phyloP scores from a whole-genome alignment of 2,329 filamentous ascomycete genomes.

The Monilinia fructigena region DNA sequence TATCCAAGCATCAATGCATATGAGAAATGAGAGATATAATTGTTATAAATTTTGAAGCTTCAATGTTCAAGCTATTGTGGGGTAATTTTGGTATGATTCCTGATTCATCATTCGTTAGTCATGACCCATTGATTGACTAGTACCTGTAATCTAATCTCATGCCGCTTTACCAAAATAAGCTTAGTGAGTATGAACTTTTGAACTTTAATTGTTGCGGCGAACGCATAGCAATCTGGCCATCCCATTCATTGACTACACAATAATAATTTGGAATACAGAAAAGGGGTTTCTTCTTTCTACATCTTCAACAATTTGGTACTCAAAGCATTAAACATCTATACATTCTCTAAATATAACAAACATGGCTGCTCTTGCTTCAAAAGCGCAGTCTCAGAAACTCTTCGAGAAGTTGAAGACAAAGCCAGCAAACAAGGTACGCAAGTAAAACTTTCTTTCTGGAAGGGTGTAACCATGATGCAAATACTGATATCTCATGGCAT shows the following conservation, averaged over 20 bases:
- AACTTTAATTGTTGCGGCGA: conserved; percentile 9
- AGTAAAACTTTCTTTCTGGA: conserved; percentile 36
- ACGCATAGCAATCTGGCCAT: conserved; percentile 38
- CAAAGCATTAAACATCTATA: conserved; percentile 8
- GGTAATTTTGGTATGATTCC: neutral
- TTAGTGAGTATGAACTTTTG: conserved; percentile 11
- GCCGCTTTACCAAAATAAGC: conserved; percentile 12
- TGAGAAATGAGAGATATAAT: neutral
- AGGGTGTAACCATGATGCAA: conserved; percentile 1
- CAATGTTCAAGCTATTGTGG: conserved; percentile 15
- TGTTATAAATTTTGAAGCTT: conserved; percentile 12
- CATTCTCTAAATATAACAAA: conserved; percentile 39
- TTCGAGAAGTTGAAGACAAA: conserved; percentile 97
- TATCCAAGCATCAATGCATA: too few species aligned
- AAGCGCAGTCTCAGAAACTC: conserved; percentile 93
- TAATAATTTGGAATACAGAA: conserved; percentile 17
- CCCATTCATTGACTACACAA: conserved; percentile 2
- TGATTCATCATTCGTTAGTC: neutral
- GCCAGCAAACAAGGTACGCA: conserved; percentile 81
- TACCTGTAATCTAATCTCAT: neutral
- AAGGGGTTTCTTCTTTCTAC: conserved; percentile 24
- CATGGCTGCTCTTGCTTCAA: conserved; percentile 71
- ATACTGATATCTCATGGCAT: conserved; percentile 30
- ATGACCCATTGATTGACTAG: neutral
- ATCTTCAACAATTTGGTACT: neutral